Evolutionary conservation across 768 basidiomycete species (phyloP).

Genomic region (Pleurotus tuoliensis): DNA sequence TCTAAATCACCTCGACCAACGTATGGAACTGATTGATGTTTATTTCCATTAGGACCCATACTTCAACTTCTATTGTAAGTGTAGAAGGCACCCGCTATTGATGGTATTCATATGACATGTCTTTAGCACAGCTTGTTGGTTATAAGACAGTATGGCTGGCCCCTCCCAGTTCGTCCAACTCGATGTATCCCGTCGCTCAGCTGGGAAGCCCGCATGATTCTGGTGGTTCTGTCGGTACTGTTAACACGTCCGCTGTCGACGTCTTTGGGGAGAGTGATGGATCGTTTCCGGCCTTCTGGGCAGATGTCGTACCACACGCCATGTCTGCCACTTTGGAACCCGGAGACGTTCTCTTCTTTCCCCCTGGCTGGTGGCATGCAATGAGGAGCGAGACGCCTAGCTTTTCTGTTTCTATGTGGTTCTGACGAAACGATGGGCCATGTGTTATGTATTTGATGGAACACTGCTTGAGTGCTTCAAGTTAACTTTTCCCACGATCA

Average conservation of each 20-base stretch:
- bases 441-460: background rate
- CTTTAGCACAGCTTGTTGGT: slow-evolving; percentile 82
- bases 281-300: slow-evolving; percentile 49
- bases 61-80: slow-evolving; percentile 82
- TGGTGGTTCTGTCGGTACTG: slow-evolving; percentile 40
- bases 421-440: slow-evolving; percentile 35
- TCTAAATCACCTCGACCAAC: slow-evolving; percentile 4
- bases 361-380: slow-evolving; percentile 93
- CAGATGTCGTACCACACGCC: slow-evolving; percentile 54
- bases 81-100: slow-evolving; percentile 1
- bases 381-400: slow-evolving; percentile 81
- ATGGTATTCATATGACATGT: slow-evolving; percentile 11
- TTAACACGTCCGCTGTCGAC: slow-evolving; percentile 81
- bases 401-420: slow-evolving; percentile 92
- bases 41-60: slow-evolving; percentile 72
- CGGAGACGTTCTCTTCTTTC: slow-evolving; percentile 87
- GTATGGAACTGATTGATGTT: slow-evolving; percentile 7
- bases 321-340: slow-evolving; percentile 62
- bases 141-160: slow-evolving; percentile 91
- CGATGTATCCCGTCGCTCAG: slow-evolving; percentile 57
- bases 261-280: slow-evolving; percentile 51
- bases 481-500: slow-evolving; percentile 1
- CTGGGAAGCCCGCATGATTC: slow-evolving; percentile 25
- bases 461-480: background rate
- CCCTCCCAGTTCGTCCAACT: slow-evolving; percentile 51